Base-by-base conservation (phyloP, 2,329 filamentous ascomycete genomes). In the Lasiodiplodia sp. region DNA sequence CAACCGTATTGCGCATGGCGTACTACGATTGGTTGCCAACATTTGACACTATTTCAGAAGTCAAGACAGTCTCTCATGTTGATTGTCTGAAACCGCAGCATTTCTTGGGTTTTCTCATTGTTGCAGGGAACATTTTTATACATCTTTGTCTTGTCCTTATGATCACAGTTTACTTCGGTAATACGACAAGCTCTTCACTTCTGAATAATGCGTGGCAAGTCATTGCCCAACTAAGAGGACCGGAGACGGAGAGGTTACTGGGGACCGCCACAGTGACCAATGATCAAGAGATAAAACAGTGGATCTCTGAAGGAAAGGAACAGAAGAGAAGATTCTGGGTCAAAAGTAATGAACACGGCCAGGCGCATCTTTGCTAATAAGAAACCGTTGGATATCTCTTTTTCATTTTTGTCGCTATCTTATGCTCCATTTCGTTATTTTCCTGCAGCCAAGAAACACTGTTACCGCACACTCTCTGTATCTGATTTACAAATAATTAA, bases 21-120 rank as follows among this genome's bases (percentile, higher is more conserved):
- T 60, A 60, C 31, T 60, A 60, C 8, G 56, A 60, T 18, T 60
- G 56, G 56, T 21, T 44, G 2, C 56, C 31, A 18, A 60, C 56
- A 8, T 60, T 60, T 23, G 56, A 60, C 34, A 60, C 18, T 11
- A 44, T 40, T 2, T 14, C 34, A 16, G 31, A 38, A 11, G 10
- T 44, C 12, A 38, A 4, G 11, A 60, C 56, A 4, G 28, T 23
- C 18, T 60, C 56, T 3, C 25, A 44, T 11, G 56, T 60, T 28
- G 18, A n/a, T 14, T 60, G 56, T n/a, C 34, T 40, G n/a, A 40
- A 23, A 4, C 56, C 37, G 34, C n/a, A 18, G 28, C 53, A 57
- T 23, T 34, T 34, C 31, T 34, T 34, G 28, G 55, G 56, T 12
- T 14, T 60, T 28, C n/a, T 28, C 5, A 40, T 60, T 7, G 56